phyloP scores from a whole-genome alignment of 2,329 filamentous ascomycete species.

The Aspergillus viridinutans region DNA sequence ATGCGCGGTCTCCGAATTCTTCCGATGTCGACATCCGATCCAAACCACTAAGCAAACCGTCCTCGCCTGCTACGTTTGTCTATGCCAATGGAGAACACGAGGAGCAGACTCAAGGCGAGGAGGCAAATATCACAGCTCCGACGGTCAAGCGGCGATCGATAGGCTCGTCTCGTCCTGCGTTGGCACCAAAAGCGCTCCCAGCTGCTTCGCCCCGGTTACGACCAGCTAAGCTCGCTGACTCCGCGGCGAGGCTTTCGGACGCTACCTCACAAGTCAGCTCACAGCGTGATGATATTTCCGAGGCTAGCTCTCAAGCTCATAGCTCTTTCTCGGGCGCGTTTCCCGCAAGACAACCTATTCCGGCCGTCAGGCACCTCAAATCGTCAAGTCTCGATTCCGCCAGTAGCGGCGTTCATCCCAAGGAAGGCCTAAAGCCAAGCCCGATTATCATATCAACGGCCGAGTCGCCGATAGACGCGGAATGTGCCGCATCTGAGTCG shows the following conservation, averaged over 20 bases:
- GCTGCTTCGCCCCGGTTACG: conserved; percentile 28
- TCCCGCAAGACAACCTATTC: conserved; percentile 10
- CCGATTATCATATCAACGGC: conserved; percentile 28
- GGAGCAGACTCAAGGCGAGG: conserved; percentile 13
- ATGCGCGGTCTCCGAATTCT: conserved; percentile 56
- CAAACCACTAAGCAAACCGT: conserved; percentile 21
- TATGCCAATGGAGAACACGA: conserved; percentile 38
- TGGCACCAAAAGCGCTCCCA: conserved; percentile 15
- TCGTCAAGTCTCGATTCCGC: conserved; percentile 33
- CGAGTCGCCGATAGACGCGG: conserved; percentile 16
- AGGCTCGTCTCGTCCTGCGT: conserved; percentile 25
- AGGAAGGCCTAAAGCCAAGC: conserved; percentile 27
- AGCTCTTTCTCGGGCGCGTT: conserved; percentile 18
- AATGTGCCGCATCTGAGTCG: conserved; percentile 21
- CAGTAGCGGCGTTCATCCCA: conserved; percentile 10
- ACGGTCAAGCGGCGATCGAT: conserved; percentile 26
- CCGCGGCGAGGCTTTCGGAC: conserved; percentile 21
- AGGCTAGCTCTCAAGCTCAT: conserved; percentile 16
- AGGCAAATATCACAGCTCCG: conserved; percentile 17
- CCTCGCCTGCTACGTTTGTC: conserved; percentile 30
- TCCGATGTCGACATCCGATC: conserved; percentile 30
- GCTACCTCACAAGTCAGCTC: conserved; percentile 17
- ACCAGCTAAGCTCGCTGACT: conserved; percentile 26
- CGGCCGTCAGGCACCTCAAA: conserved; percentile 25
- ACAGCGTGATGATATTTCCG: conserved; percentile 19